A percentile compares a stretch with the other conserved stretches of the same genome.
These are phyloP conservation scores for Diophrys appendiculata DNA, from an alignment of 73 alveolate species.

Conservation along the genomic window DNA sequence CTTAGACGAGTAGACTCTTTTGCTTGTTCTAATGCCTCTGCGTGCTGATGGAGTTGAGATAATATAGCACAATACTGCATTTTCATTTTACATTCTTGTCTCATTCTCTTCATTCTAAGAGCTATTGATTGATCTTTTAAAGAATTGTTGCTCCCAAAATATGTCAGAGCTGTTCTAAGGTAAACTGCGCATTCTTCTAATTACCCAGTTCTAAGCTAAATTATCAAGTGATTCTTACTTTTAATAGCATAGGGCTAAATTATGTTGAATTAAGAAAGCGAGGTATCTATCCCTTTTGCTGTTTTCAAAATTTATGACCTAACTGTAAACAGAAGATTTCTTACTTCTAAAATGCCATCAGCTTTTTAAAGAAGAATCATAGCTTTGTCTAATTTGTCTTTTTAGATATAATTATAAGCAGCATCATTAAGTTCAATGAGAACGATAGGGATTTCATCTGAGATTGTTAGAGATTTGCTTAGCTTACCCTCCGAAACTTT, in stretches of 20 bases:
- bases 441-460: conserved; percentile 66
- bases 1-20: conserved; percentile 41
- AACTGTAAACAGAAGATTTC: neutral
- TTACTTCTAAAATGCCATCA: conserved; percentile 66
- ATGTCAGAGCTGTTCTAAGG: conserved; percentile 5
- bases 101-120: conserved; percentile 27
- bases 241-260: conserved; percentile 55
- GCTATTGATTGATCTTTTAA: conserved; percentile 27
- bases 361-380: conserved; percentile 61
- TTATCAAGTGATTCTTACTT: conserved; percentile 13
- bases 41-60: conserved; percentile 60
- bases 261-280: conserved; percentile 27
- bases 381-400: conserved; percentile 59
- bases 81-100: conserved; percentile 30
- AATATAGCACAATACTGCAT: conserved; percentile 63
- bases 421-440: conserved; percentile 62
- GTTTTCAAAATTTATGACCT: conserved; percentile 28
- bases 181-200: conserved; percentile 59
- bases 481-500: conserved; percentile 33
- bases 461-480: neutral
- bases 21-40: conserved; percentile 59
- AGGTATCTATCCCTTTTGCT: conserved; percentile 44
- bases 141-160: neutral
- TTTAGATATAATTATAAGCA: conserved; percentile 36
- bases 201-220: neutral